Conservation (phyloP, 176 grass and related monocot species). For the Avena insularis region DNA sequence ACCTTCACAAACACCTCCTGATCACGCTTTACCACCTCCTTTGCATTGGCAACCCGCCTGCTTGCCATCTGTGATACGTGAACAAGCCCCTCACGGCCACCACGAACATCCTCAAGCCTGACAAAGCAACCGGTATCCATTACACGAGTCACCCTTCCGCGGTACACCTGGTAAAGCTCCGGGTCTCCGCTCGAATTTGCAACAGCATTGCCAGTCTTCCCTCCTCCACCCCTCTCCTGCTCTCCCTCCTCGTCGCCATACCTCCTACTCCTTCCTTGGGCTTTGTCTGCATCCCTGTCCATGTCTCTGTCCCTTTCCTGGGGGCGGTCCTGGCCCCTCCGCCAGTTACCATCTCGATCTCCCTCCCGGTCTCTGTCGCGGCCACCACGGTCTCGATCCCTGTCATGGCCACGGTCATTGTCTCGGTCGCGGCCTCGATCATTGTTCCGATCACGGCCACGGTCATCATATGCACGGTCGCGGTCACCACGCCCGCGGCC, state of each 20-base stretch:
- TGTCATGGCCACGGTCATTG: constrained; percentile 15
- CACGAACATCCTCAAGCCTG: constrained; percentile 61
- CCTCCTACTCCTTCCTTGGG: constrained; percentile 48
- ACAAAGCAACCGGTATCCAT: constrained; percentile 90
- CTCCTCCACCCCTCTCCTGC: constrained; percentile 40
- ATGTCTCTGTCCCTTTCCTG: constrained; percentile 44
- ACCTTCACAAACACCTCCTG: constrained; percentile 89
- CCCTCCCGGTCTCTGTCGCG: constrained; percentile 39
- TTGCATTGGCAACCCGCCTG: constrained; percentile 65
- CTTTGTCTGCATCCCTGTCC: constrained; percentile 41
- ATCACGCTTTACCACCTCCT: constrained; percentile 79
- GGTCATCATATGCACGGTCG: constrained; percentile 36
- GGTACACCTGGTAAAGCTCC: constrained; percentile 77
- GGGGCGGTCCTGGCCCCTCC: constrained; percentile 28
- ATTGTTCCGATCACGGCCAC: constrained; percentile 12
- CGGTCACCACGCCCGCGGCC: constrained; percentile 42
- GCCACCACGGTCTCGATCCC: constrained; percentile 23
- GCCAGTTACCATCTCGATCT: constrained; percentile 34
- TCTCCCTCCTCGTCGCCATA: constrained; percentile 57
- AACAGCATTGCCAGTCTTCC: constrained; percentile 27
- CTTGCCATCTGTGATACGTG: constrained; percentile 84
- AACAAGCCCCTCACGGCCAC: constrained; percentile 76
- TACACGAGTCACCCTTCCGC: constrained; percentile 72
- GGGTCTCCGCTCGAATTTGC: constrained; percentile 54
- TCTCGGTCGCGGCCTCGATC: constrained; percentile 24